phyloP scores from a whole-genome alignment of 495 filamentous ascomycete species.

The Xylaria cubensis region DNA sequence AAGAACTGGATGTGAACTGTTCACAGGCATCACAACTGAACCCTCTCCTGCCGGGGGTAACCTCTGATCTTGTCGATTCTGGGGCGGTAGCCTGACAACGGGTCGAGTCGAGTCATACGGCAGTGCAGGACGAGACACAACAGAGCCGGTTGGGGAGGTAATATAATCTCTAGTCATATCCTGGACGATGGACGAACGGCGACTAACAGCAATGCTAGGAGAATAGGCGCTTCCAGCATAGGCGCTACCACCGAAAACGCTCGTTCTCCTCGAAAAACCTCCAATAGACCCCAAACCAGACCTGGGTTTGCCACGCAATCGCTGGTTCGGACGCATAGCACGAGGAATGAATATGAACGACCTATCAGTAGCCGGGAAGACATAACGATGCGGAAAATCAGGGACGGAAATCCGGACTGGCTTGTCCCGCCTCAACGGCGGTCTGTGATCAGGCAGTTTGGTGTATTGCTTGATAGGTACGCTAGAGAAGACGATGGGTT shows the following conservation, averaged over 20 bases:
- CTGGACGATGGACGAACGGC: slow-evolving; percentile 85
- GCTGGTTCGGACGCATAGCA: slow-evolving; percentile 89
- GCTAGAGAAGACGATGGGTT: slow-evolving; percentile 70
- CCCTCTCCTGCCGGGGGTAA: slow-evolving; percentile 38
- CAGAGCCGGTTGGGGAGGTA: slow-evolving; percentile 79
- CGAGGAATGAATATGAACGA: slow-evolving; percentile 99
- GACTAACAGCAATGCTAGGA: slow-evolving; percentile 89
- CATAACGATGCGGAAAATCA: slow-evolving; percentile 76
- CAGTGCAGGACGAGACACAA: slow-evolving; percentile 69
- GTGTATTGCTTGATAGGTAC: slow-evolving; percentile 86
- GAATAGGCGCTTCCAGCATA: slow-evolving; percentile 85
- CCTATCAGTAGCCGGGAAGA: slow-evolving; percentile 85
- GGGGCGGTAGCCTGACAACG: slow-evolving; percentile 84
- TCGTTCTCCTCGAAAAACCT: slow-evolving; percentile 74
- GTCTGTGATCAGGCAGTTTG: slow-evolving; percentile 91
- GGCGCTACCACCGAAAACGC: slow-evolving; percentile 71
- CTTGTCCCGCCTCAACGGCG: slow-evolving; percentile 93
- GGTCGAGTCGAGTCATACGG: slow-evolving; percentile 70
- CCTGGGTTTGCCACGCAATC: slow-evolving; percentile 73
- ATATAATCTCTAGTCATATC: slow-evolving; percentile 75
- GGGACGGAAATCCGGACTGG: slow-evolving; percentile 94
- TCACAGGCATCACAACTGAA: slow-evolving; percentile 26
- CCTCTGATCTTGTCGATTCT: slow-evolving; percentile 50
- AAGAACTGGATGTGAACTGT: slow-evolving; percentile 45
- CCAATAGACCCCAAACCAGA: slow-evolving; percentile 70